These are phyloP conservation scores for Candida easanensis DNA, from an alignment of 805 yeast species.

Conservation along the genomic window DNA sequence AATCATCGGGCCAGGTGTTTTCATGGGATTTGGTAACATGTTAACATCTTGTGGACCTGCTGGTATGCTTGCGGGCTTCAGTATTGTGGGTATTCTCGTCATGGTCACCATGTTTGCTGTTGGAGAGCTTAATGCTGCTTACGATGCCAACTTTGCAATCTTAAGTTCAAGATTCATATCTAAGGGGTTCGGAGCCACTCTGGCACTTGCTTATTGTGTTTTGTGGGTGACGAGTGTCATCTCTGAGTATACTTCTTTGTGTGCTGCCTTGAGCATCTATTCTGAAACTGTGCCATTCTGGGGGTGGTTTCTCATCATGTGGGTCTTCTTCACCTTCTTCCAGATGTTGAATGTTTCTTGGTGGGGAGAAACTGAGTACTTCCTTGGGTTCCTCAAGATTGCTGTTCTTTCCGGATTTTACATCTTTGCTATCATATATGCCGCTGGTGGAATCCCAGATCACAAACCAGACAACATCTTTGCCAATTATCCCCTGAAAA, in stretches of 20 bases:
- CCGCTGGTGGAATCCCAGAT: slow-evolving; percentile 39
- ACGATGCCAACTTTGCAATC: slow-evolving; percentile 53
- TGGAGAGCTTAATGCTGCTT: slow-evolving; percentile 54
- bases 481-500: slow-evolving; percentile 33
- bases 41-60: slow-evolving; percentile 51
- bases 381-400: slow-evolving; percentile 49
- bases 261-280: slow-evolving; percentile 48
- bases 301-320: slow-evolving; percentile 53
- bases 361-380: slow-evolving; percentile 57
- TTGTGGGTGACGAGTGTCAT: slow-evolving; percentile 56
- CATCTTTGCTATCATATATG: slow-evolving; percentile 45
- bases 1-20: slow-evolving; percentile 58
- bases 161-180: slow-evolving; percentile 50
- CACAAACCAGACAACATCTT: slow-evolving; percentile 36
- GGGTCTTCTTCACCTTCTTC: slow-evolving; percentile 47
- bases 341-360: slow-evolving; percentile 50
- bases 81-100: slow-evolving; percentile 50
- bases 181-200: slow-evolving; percentile 55
- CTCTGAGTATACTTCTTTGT: slow-evolving; percentile 52
- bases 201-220: slow-evolving; percentile 51
- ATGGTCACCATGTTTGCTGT: slow-evolving; percentile 52
- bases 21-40: slow-evolving; percentile 52
- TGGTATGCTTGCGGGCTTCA: slow-evolving; percentile 49
- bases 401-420: slow-evolving; percentile 49
- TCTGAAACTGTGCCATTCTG: slow-evolving; percentile 51